Conservation (phyloP, 2,329 filamentous ascomycete species). For the Endothia cerciana region DNA sequence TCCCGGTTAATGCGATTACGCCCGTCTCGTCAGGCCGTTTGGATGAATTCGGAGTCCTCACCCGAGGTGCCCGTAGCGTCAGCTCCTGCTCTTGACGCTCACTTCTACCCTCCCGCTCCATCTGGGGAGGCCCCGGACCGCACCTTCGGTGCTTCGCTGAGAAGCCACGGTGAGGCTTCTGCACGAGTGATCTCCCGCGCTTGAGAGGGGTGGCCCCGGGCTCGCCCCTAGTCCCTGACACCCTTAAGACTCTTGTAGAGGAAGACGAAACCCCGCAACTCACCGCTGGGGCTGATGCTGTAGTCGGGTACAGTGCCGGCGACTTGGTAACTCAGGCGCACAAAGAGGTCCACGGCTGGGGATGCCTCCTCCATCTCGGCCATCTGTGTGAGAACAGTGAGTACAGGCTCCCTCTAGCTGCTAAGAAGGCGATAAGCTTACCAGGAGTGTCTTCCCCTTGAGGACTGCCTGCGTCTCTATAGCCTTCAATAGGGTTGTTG, state of each 20-base stretch:
- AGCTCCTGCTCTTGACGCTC: neutral
- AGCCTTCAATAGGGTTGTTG: slow-evolving; percentile 53
- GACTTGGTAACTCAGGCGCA: slow-evolving; percentile 59
- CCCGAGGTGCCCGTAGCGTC: neutral
- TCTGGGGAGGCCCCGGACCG: neutral
- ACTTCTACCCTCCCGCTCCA: neutral
- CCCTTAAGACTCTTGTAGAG: slow-evolving; percentile 60
- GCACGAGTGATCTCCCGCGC: neutral
- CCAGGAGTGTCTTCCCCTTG: slow-evolving; percentile 56
- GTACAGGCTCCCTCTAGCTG: too few relatives aligned
- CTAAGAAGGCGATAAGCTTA: slow-evolving; percentile 40
- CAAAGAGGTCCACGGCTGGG: slow-evolving; percentile 57
- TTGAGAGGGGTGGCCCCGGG: neutral
- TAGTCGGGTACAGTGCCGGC: slow-evolving; percentile 60
- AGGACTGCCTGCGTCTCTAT: slow-evolving; percentile 58
- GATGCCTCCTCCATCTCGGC: slow-evolving; percentile 58
- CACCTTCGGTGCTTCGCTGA: neutral
- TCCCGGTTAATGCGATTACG: neutral
- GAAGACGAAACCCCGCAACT: slow-evolving; percentile 55
- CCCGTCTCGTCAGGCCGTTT: neutral
- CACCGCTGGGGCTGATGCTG: slow-evolving; percentile 52
- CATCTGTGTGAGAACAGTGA: slow-evolving; percentile 40
- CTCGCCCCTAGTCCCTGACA: slow-evolving; percentile 20
- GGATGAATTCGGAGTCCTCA: neutral
- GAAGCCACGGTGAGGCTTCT: neutral